phyloP scores from a whole-genome alignment of 2,329 filamentous ascomycete species.

The Geosmithia flava region DNA sequence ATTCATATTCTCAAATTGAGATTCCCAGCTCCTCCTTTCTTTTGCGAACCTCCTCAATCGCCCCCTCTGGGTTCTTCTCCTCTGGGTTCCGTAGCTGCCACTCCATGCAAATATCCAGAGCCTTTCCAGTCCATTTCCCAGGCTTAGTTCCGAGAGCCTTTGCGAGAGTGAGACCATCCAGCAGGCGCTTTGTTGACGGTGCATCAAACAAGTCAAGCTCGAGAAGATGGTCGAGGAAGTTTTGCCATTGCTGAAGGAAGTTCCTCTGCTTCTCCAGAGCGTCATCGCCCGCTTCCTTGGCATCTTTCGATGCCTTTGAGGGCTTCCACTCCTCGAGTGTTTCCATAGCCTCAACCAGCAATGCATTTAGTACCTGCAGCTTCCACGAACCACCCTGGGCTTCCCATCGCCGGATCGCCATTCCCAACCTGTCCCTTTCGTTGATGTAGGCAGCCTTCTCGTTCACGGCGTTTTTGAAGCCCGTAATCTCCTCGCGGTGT shows the following conservation, averaged over 20 bases:
- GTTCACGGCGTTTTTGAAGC: constrained; percentile 42
- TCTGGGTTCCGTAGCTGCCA: constrained; percentile 82
- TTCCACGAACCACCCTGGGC: constrained; percentile 51
- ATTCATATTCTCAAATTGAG: not conserved
- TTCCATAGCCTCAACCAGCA: constrained; percentile 50
- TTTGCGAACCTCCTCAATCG: constrained; percentile 45
- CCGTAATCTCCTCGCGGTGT: constrained; percentile 51
- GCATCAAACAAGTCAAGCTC: constrained; percentile 45
- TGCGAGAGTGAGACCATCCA: constrained; percentile 66
- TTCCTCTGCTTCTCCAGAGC: constrained; percentile 6
- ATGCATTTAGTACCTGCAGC: constrained; percentile 54
- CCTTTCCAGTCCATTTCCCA: constrained; percentile 73
- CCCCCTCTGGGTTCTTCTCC: constrained; percentile 42
- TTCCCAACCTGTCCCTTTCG: constrained; percentile 55
- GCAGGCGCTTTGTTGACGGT: constrained; percentile 44
- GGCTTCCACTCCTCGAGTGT: constrained; percentile 18
- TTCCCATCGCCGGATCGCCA: constrained; percentile 65
- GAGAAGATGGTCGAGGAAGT: constrained; percentile 41
- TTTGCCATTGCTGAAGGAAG: constrained; percentile 37
- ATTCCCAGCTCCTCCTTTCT: constrained; percentile 37
- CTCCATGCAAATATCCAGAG: constrained; percentile 66
- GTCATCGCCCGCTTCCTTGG: not conserved
- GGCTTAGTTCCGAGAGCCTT: constrained; percentile 56
- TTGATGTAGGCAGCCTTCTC: constrained; percentile 22
- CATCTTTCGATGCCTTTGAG: constrained; percentile 23